These are phyloP conservation scores for Coemansia erecta DNA, from an alignment of 192 early-diverging fungal genomes.

Conservation along the genomic window DNA sequence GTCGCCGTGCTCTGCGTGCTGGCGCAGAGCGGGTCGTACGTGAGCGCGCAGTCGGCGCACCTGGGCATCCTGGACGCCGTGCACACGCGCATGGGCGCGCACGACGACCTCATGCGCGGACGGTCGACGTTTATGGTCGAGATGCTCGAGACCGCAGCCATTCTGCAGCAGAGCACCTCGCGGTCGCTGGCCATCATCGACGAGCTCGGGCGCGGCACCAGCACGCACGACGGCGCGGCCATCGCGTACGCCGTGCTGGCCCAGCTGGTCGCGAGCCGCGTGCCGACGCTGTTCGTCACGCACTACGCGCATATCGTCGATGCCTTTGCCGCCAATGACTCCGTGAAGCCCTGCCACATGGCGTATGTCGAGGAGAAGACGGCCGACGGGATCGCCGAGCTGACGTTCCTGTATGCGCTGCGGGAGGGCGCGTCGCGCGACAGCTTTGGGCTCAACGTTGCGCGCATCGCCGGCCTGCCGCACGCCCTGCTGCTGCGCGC, in stretches of 20 bases:
- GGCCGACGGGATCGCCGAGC: slow-evolving; percentile 56
- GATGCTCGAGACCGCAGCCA: slow-evolving; percentile 87
- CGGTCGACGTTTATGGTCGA: slow-evolving; percentile 98
- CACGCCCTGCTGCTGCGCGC: slow-evolving; percentile 66
- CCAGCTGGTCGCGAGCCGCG: slow-evolving; percentile 70
- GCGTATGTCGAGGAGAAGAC: slow-evolving; percentile 61
- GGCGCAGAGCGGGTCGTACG: slow-evolving; percentile 93
- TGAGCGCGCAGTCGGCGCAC: slow-evolving; percentile 72
- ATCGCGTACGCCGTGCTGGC: slow-evolving; percentile 92
- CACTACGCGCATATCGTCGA: slow-evolving; percentile 89
- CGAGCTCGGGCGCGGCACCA: slow-evolving; percentile 95
- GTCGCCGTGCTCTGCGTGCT: slow-evolving; percentile 89
- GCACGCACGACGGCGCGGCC: slow-evolving; percentile 95
- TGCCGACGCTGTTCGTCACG: slow-evolving; percentile 90
- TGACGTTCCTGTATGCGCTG: slow-evolving; percentile 95
- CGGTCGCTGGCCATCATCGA: slow-evolving; percentile 91
- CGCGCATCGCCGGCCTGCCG: slow-evolving; percentile 88
- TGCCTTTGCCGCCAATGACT: slow-evolving; percentile 24
- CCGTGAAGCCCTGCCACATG: slow-evolving; percentile 37
- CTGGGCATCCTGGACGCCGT: slow-evolving; percentile 88
- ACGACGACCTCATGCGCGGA: slow-evolving; percentile 91
- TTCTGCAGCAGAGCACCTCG: slow-evolving; percentile 83
- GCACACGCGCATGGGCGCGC: slow-evolving; percentile 94
- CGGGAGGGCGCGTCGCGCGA: slow-evolving; percentile 78
- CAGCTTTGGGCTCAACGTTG: slow-evolving; percentile 97